Percentiles rank a stretch among this genome's conserved stretches.
phyloP scores from a whole-genome alignment of 139 green algal species.

The Prasinococcaceae sp. region DNA sequence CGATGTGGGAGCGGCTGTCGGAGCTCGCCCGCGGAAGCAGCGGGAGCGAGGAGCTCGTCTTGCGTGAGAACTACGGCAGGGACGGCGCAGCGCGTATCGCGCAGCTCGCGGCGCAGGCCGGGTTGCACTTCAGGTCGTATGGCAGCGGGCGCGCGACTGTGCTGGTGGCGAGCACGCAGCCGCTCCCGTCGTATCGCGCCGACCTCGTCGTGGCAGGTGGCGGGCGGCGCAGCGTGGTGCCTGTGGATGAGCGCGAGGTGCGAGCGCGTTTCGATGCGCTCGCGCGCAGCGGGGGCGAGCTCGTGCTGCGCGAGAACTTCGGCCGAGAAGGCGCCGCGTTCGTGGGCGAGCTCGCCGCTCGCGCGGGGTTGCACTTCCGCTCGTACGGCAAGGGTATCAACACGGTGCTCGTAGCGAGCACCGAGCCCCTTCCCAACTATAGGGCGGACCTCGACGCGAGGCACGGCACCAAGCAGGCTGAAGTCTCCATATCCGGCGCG shows the following conservation, averaged over 20 bases:
- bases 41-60: slow-evolving; percentile 15
- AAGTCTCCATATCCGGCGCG: slow-evolving; percentile 8
- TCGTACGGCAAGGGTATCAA: slow-evolving; percentile 24
- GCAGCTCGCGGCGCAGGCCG: background rate
- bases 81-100: slow-evolving; percentile 12
- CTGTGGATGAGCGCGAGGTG: no score
- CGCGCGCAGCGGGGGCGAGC: no score
- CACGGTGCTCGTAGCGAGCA: slow-evolving; percentile 25
- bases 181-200: slow-evolving; percentile 29
- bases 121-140: slow-evolving; percentile 16
- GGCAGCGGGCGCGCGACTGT: slow-evolving; percentile 20
- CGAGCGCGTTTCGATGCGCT: no score
- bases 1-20: no score
- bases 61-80: slow-evolving; percentile 21
- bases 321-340: slow-evolving; percentile 12
- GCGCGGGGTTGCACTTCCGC: slow-evolving; percentile 6
- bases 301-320: slow-evolving; percentile 20
- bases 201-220: no score
- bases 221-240: no score
- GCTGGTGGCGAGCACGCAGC: slow-evolving; percentile 22
- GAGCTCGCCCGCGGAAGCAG: no score
- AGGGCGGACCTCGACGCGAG: slow-evolving; percentile 23
- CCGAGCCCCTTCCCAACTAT: slow-evolving; percentile 29
- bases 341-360: background rate
- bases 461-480: slow-evolving; percentile 3